These are phyloP conservation scores for Eruca vesicaria DNA, from an alignment of 441 rosid species.

Conservation along the genomic window DNA sequence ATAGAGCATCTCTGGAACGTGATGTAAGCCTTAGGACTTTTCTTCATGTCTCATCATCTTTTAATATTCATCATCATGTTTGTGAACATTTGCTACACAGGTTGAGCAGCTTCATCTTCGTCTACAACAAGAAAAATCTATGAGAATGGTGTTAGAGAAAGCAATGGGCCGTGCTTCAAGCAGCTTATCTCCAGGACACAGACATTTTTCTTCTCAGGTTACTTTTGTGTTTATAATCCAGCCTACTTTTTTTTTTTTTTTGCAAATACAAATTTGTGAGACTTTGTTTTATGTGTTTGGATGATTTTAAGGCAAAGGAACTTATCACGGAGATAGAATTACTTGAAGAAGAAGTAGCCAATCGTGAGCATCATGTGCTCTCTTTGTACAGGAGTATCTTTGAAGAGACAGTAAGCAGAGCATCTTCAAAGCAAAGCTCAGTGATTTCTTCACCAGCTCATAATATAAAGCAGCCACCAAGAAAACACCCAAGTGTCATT, in stretches of 20 bases:
- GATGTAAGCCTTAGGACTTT: constrained; percentile 50
- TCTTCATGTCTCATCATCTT: neutral
- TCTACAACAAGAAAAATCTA: constrained; percentile 78
- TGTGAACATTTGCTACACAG: constrained; percentile 39
- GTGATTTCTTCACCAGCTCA: constrained; percentile 69
- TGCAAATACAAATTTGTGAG: neutral
- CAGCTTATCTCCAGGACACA: constrained; percentile 85
- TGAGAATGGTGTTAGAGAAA: constrained; percentile 72
- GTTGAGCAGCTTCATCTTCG: constrained; percentile 74
- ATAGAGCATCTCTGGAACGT: constrained; percentile 67
- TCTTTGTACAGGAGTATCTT: constrained; percentile 72
- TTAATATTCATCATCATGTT: neutral
- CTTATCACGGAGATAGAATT: constrained; percentile 76
- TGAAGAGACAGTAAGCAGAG: constrained; percentile 56
- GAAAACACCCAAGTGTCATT: constrained; percentile 77
- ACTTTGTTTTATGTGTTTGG: neutral
- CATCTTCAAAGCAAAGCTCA: constrained; percentile 63
- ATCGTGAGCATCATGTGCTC: constrained; percentile 79
- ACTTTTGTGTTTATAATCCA: neutral
- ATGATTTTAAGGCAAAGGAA: constrained; percentile 63
- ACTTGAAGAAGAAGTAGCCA: constrained; percentile 80
- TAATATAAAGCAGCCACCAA: constrained; percentile 46
- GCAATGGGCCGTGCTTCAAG: constrained; percentile 91
- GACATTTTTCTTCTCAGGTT: constrained; percentile 75
- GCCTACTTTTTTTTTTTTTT: neutral